Percentiles rank a stretch among this genome's conserved stretches.
Conservation (phyloP, 805 yeast genomes). For the Saturnispora ahearnii region DNA sequence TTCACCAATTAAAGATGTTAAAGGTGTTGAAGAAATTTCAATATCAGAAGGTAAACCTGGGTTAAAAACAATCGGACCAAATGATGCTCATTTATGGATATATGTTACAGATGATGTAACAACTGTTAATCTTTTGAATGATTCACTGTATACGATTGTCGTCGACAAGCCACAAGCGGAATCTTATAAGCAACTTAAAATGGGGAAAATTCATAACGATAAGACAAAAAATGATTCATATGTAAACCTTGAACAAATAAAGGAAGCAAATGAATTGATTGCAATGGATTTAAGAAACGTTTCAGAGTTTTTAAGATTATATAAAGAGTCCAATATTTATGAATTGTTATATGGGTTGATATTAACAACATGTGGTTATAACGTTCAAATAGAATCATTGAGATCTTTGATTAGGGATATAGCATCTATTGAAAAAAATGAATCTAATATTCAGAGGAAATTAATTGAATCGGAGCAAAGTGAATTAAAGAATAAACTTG, state of each 20-base stretch:
- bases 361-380: slow-evolving; percentile 25
- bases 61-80: slow-evolving; percentile 1
- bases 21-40: slow-evolving; percentile 12
- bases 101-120: slow-evolving; percentile 19
- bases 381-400: slow-evolving; percentile 20
- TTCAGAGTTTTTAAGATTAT: slow-evolving; percentile 20
- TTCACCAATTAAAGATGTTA: slow-evolving; percentile 9
- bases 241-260: slow-evolving; percentile 22
- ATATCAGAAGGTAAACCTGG: background rate
- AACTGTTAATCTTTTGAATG: slow-evolving; percentile 17
- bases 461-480: background rate
- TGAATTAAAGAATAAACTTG: slow-evolving; percentile 9
- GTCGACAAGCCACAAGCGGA: slow-evolving; percentile 10
- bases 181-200: background rate
- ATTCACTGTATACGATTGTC: slow-evolving; percentile 23
- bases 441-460: background rate
- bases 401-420: slow-evolving; percentile 22
- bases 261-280: slow-evolving; percentile 23
- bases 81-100: slow-evolving; percentile 25
- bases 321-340: slow-evolving; percentile 22
- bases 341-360: slow-evolving; percentile 22
- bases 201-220: slow-evolving; percentile 3
- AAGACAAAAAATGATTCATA: slow-evolving; percentile 4
- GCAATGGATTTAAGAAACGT: slow-evolving; percentile 22
- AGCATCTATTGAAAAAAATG: slow-evolving; percentile 2